Evolutionary conservation across 306 rosid genomes (phyloP), one percentile per base, ranked within the genome.

Genomic region (Ceratonia siliqua): DNA sequence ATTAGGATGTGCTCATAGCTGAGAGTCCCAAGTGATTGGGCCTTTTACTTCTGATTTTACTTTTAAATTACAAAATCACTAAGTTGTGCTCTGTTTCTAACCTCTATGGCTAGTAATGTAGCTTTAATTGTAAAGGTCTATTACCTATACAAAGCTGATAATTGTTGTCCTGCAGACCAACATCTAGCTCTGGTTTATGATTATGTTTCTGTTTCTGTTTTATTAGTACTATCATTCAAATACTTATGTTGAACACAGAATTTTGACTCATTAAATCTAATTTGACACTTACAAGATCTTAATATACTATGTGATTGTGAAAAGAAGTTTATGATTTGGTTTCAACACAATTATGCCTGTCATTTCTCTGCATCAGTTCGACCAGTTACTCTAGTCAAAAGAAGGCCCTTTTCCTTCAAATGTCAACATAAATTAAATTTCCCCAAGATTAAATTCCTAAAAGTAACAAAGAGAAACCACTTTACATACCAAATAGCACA

Each of bases 201-300:
- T 89, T 82, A n/a, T 92, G 96, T 86, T 85, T 83, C 72, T 92
- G 96, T 86, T 85, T 83, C 72, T 82, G 76, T 82, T 86, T 82
- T 82, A 32, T 53, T 57, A 66, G 54, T 73, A 81, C 82, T 77
- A 79, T 84, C 89, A 84, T 82, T 80, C 59, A 52, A 64, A 84
- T 65, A 56, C 73, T 54, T 53, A 73, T 43, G 75, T 55, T 78
- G 73, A 79, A 73, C 77, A 82, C 76, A 45, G 68, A 33, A 64
- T 41, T 86, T 79, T 83, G 86, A 82, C 79, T 75, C 83, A 43
- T 35, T 52, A 66, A 65, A 78, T 49, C 66, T 54, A 39, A 18
- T 45, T 79, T 65, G 70, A 75, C 78, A 68, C 72, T 56, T 63
- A 25, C 66, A 43, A 67, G 72, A 78, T 78, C 77, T 83, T 21